Percentiles rank a stretch among this genome's conserved stretches.
These are phyloP conservation scores for Hypomontagnella monticulosa DNA, from an alignment of 495 filamentous ascomycete genomes.

Conservation along the genomic window DNA sequence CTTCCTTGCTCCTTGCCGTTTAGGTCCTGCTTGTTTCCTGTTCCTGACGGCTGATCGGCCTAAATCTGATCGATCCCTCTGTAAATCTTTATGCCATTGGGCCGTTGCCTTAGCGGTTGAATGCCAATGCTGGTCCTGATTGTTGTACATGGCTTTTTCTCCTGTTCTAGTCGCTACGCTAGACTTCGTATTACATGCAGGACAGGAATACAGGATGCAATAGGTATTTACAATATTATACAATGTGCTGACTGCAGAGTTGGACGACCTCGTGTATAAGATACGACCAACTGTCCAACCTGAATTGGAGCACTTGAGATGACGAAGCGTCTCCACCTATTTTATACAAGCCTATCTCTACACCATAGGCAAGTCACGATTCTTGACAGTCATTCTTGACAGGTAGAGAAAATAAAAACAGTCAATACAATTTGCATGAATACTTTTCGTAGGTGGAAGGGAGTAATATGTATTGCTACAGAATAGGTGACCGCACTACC, in stretches of 20 bases:
- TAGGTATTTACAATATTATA: no score
- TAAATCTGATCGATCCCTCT: constrained; percentile 24
- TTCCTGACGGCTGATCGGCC: constrained; percentile 36
- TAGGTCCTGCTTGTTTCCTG: constrained; percentile 25
- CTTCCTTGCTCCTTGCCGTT: constrained; percentile 19
- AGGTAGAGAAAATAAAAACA: neutral
- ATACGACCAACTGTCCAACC: constrained; percentile 11
- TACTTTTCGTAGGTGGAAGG: neutral
- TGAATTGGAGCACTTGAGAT: constrained; percentile 14
- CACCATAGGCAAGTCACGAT: neutral
- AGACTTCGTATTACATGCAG: constrained; percentile 12
- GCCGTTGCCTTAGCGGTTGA: constrained; percentile 3
- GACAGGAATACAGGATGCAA: no score
- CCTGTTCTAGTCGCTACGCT: neutral
- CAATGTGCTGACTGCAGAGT: constrained; percentile 23
- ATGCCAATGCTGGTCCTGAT: constrained; percentile 2
- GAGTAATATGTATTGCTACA: constrained; percentile 23
- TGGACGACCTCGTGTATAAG: constrained; percentile 1
- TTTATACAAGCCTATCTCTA: neutral
- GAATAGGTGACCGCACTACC: constrained; percentile 4
- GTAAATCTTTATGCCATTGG: constrained; percentile 8
- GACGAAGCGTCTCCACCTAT: constrained; percentile 30
- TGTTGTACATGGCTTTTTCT: constrained; percentile 5
- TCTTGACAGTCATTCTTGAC: neutral
- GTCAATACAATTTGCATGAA: neutral